Base-by-base conservation (phyloP, 495 filamentous ascomycete species). In the Entonaema liquescens region DNA sequence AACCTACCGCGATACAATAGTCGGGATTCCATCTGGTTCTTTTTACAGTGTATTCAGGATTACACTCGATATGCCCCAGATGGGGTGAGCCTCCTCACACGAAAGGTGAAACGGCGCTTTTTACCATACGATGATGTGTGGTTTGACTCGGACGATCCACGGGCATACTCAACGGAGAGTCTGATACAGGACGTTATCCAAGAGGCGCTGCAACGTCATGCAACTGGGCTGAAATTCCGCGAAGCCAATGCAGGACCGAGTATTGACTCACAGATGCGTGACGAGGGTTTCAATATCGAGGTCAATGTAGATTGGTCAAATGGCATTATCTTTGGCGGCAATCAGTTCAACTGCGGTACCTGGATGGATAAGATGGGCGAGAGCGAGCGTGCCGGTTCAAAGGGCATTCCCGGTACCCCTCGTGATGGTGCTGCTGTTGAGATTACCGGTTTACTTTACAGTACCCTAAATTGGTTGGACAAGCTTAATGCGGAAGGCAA, bases 321-420 rank as follows among this genome's bases (percentile, higher is more conserved):
- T 1, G 96, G 96, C 17, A 85, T 99, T 59, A 90, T 99, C 65
- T 97, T 94, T 71, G 96, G 96, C 38, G 96, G 96, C 36, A 98
- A 91, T 70, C 93, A 98, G 76, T 83, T 81, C 77, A 99, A 99
- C 76, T 99, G 96, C 73, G 96, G 96, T 59, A 99, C 96, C 4
- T 99, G 96, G 96, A 97, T 97, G 91, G 96, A 99, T 82, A 99
- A 99, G 85, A 99, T 98, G 95, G 96, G 96, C n/a, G 96, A 99
- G 79, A 97, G 93, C 62, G 87, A 91, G 61, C 92, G 89, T 62
- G 96, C 96, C 23, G 90, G 91, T 38, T 96, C 89, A 74, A 98
- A 97, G 83, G 96, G 96, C 58, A 82, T 95, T n/a, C 96, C 96
- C 0, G 96, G 94, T 2, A 98, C 96, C 26, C 96, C 96, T 36